Percentiles rank a stretch among this genome's conserved stretches.
Conservation (phyloP, 257 asterid genomes). For the Lycium barbarum region DNA sequence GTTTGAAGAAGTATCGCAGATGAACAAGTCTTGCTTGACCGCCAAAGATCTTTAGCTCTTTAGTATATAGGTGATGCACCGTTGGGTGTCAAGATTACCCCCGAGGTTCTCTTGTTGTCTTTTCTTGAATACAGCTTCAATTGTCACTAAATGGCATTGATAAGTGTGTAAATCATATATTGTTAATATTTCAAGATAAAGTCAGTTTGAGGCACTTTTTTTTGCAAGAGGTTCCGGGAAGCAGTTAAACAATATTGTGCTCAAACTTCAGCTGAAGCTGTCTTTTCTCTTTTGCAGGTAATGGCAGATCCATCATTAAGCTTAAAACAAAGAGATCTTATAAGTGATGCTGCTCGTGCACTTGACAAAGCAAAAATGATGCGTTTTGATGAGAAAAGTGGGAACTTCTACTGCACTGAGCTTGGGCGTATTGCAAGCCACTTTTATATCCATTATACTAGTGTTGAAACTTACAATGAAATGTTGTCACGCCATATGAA, state of each 20-base stretch:
- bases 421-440: slow-evolving; percentile 99
- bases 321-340: slow-evolving; percentile 90
- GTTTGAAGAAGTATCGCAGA: neutral
- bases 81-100: neutral
- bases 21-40: slow-evolving; percentile 23
- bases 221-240: neutral
- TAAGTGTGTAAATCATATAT: neutral
- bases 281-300: slow-evolving; percentile 59
- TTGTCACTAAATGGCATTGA: slow-evolving; percentile 16
- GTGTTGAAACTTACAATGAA: slow-evolving; percentile 96
- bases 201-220: neutral
- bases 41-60: neutral
- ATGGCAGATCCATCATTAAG: slow-evolving; percentile 91
- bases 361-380: slow-evolving; percentile 99
- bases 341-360: slow-evolving; percentile 94
- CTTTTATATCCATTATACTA: slow-evolving; percentile 93
- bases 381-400: slow-evolving; percentile 99
- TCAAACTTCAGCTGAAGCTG: slow-evolving; percentile 30
- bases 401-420: slow-evolving; percentile 96
- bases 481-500: slow-evolving; percentile 91
- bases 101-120: slow-evolving; percentile 6
- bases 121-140: slow-evolving; percentile 16
- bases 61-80: slow-evolving; percentile 23
- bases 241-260: neutral
- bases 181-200: slow-evolving; percentile 12